Conservation (phyloP, 306 rosid species). For the Begonia peltatifolia region DNA sequence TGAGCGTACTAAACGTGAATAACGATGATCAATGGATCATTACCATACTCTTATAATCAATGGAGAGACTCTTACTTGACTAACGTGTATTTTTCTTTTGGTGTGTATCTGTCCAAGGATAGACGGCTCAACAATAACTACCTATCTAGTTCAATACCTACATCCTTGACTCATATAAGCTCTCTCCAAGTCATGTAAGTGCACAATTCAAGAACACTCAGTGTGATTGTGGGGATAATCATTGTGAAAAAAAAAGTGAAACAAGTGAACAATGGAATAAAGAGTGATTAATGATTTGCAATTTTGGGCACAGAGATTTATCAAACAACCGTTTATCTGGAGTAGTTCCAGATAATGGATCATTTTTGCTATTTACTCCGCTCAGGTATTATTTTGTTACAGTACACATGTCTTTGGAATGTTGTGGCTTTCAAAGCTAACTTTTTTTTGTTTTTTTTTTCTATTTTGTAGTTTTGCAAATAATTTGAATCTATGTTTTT, state of each 20-base stretch:
- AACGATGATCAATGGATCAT: no score
- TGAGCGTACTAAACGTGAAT: no score
- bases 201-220: background rate
- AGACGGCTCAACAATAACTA: slow-evolving; percentile 15
- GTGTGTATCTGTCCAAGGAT: slow-evolving; percentile 8
- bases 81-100: background rate
- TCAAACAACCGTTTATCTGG: slow-evolving; percentile 11
- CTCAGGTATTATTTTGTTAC: slow-evolving; percentile 8
- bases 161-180: slow-evolving; percentile 10
- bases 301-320: slow-evolving; percentile 5
- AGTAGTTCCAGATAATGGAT: slow-evolving; percentile 14
- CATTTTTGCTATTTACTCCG: slow-evolving; percentile 15
- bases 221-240: background rate
- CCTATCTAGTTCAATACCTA: slow-evolving; percentile 11
- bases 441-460: background rate
- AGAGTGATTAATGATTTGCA: background rate
- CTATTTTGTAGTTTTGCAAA: slow-evolving; percentile 7
- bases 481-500: slow-evolving; percentile 8
- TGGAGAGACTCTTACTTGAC: no score
- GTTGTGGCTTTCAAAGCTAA: background rate
- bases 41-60: no score
- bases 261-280: background rate
- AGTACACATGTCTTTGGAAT: slow-evolving; percentile 1
- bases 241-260: slow-evolving; percentile 1
- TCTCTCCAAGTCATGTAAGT: slow-evolving; percentile 17